Evolutionary conservation across 306 rosid species (phyloP).

Genomic region (Gleditsia sinensis): DNA sequence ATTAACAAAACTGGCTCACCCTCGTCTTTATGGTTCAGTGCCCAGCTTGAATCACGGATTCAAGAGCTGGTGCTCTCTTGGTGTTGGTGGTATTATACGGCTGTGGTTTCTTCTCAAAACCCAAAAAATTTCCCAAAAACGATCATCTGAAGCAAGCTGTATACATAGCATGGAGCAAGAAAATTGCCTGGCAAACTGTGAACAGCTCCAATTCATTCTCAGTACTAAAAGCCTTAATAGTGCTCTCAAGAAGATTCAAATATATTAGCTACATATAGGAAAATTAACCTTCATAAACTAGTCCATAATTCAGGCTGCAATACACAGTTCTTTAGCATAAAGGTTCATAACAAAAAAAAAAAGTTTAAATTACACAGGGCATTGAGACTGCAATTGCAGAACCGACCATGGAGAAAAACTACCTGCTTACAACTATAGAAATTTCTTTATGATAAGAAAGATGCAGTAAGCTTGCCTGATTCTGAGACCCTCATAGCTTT

Average conservation of each 20-base stretch:
- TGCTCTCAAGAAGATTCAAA: not conserved
- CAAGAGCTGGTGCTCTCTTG: too few relatives aligned
- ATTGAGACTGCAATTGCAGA: not conserved
- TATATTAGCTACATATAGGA: not conserved
- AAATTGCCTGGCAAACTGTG: not conserved
- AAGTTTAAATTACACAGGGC: not conserved
- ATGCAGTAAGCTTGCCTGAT: not conserved
- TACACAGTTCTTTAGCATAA: not conserved
- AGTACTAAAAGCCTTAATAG: not conserved
- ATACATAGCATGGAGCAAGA: not conserved
- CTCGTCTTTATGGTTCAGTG: too few relatives aligned
- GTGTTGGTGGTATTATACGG: too few relatives aligned
- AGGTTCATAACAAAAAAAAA: not conserved
- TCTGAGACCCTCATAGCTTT: not conserved
- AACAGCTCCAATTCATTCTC: not conserved
- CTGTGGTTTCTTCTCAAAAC: too few relatives aligned
- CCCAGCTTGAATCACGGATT: too few relatives aligned
- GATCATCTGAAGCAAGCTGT: not conserved
- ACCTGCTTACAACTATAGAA: not conserved
- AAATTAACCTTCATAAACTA: not conserved
- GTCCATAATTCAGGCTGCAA: not conserved
- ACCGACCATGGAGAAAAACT: not conserved
- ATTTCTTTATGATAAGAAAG: constrained; percentile 14
- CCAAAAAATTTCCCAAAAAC: too few relatives aligned
- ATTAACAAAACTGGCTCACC: too few relatives aligned